phyloP scores from a whole-genome alignment of 768 basidiomycete species.

The Auriculariales sp. region DNA sequence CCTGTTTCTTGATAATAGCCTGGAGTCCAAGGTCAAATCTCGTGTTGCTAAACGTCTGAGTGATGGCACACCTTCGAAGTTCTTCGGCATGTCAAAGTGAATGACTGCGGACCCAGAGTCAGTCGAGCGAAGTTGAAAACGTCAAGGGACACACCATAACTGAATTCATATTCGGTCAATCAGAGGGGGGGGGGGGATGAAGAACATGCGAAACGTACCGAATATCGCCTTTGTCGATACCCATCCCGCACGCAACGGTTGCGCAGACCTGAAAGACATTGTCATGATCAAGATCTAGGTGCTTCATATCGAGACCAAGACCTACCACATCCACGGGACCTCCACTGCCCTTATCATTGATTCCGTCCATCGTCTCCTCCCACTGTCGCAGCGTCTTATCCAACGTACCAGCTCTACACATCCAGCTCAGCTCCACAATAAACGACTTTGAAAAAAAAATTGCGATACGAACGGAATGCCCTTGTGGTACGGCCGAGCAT shows the following conservation, averaged over 20 bases:
- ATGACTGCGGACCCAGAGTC: no score
- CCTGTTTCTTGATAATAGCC: conserved; percentile 85
- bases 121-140: no score
- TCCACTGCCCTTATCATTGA: conserved; percentile 30
- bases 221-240: conserved; percentile 73
- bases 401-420: conserved; percentile 30
- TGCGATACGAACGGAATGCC: conserved; percentile 37
- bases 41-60: conserved; percentile 14
- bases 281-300: not conserved
- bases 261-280: conserved; percentile 38
- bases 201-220: conserved; percentile 23
- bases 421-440: no score
- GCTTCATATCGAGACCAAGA: conserved; percentile 1
- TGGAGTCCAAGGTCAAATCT: conserved; percentile 13
- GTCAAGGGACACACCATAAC: no score
- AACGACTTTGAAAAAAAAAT: not conserved
- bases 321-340: conserved; percentile 51
- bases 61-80: conserved; percentile 49
- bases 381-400: conserved; percentile 43
- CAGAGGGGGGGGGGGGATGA: not conserved
- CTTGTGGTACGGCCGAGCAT: conserved; percentile 59
- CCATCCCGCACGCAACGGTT: conserved; percentile 79
- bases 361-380: conserved; percentile 17
- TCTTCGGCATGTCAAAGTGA: conserved; percentile 72
- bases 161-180: conserved; percentile 31